A percentile compares a stretch with the other conserved stretches of the same genome.
phyloP scores from a whole-genome alignment of 768 basidiomycete genomes.

The Tylopilus rubrobrunneus region DNA sequence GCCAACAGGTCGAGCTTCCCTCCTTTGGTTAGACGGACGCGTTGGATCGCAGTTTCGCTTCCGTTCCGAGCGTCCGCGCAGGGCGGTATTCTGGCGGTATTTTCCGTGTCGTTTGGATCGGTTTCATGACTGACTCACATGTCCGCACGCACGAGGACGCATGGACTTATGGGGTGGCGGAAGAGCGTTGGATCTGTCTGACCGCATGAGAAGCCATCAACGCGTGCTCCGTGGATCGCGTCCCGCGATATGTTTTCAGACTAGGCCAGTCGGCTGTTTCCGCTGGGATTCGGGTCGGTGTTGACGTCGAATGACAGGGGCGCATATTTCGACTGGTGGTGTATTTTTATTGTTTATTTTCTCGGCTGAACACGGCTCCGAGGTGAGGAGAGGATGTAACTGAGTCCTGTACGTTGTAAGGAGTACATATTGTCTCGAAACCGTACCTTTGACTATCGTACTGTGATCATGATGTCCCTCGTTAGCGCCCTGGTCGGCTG shows the following conservation, averaged over 20 bases:
- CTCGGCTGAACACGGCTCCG: no score
- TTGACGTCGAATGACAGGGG: background rate
- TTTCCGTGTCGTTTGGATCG: background rate
- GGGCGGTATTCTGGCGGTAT: background rate
- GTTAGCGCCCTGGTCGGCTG: background rate
- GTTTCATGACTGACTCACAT: slow-evolving; percentile 6
- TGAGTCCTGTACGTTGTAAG: no score
- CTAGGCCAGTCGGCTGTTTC: background rate
- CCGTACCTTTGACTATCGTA: no score
- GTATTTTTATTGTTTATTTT: no score
- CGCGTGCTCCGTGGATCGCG: background rate
- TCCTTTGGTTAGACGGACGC: background rate
- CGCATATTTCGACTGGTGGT: no score
- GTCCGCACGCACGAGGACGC: background rate
- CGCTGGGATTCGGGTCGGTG: background rate
- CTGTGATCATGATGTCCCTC: background rate
- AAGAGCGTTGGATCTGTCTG: background rate
- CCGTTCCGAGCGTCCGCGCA: background rate
- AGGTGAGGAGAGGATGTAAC: no score
- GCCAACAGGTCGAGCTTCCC: background rate
- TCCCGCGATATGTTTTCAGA: background rate
- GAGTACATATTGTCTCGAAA: no score
- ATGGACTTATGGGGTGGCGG: background rate
- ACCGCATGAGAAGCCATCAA: background rate
- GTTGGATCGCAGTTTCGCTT: background rate